Conservation (phyloP, 345 rosid species). For the Barbarea vulgaris region DNA sequence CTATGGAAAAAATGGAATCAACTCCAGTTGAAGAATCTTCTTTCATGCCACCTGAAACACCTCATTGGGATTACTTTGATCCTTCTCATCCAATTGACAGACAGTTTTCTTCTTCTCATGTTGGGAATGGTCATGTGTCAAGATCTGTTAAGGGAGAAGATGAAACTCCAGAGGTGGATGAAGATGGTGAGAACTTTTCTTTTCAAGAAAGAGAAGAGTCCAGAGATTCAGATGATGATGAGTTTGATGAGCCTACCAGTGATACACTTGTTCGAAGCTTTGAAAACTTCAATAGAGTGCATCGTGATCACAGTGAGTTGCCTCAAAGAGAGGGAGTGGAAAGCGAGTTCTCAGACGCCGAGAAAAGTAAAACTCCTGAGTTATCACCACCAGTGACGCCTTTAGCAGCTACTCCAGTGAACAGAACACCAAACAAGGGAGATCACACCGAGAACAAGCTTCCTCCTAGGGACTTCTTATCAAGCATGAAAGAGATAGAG, state of each 20-base stretch:
- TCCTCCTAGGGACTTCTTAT: conserved; percentile 74
- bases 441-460: conserved; percentile 54
- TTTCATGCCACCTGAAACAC: conserved; percentile 51
- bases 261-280: conserved; percentile 75
- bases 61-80: conserved; percentile 90
- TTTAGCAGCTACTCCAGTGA: conserved; percentile 40
- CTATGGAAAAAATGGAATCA: conserved; percentile 51
- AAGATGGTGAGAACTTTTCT: conserved; percentile 62
- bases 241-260: conserved; percentile 65
- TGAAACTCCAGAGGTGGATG: conserved; percentile 66
- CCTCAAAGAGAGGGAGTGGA: conserved; percentile 54
- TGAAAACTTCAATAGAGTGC: conserved; percentile 63
- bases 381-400: conserved; percentile 67
- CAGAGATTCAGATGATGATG: conserved; percentile 70
- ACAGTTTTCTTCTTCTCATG: conserved; percentile 57
- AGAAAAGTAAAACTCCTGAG: conserved; percentile 66
- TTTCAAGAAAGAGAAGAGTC: conserved; percentile 62
- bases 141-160: conserved; percentile 59
- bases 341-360: conserved; percentile 52
- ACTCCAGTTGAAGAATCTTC: conserved; percentile 56
- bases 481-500: conserved; percentile 85
- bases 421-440: conserved; percentile 55
- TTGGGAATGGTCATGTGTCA: conserved; percentile 51
- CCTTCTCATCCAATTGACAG: conserved; percentile 64
- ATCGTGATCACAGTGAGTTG: conserved; percentile 51